Conservation (phyloP, 1,284 basidiomycete genomes). For the Paramarasmius palmivorus region DNA sequence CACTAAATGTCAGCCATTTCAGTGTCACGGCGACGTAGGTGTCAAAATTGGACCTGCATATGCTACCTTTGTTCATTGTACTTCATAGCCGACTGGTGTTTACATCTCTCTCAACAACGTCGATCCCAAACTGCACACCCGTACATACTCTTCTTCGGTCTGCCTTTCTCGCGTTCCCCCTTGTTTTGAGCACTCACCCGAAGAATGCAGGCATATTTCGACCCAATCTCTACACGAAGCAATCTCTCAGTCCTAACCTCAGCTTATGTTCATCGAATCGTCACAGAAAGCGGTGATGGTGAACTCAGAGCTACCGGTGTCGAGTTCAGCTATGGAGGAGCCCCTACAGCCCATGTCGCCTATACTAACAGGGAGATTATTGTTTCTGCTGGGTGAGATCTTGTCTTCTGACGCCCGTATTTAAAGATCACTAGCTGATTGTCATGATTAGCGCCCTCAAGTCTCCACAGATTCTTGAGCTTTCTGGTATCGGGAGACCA, state of each 20-base stretch:
- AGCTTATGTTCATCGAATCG: constrained; percentile 13
- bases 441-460: constrained; percentile 31
- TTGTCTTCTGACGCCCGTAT: neutral
- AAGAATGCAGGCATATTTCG: constrained; percentile 11
- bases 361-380: constrained; percentile 36
- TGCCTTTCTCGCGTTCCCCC: neutral
- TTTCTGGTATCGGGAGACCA: constrained; percentile 49
- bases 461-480: constrained; percentile 47
- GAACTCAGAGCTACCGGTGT: constrained; percentile 20
- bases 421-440: neutral
- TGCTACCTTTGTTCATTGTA: neutral
- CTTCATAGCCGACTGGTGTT: constrained; percentile 16
- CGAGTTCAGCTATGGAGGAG: constrained; percentile 19
- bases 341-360: constrained; percentile 7
- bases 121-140: constrained; percentile 16
- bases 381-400: constrained; percentile 36
- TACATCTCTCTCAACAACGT: constrained; percentile 14
- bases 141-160: constrained; percentile 20
- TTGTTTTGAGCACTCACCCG: neutral
- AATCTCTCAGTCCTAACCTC: constrained; percentile 17
- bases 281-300: constrained; percentile 4
- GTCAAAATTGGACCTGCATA: neutral
- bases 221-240: constrained; percentile 8
- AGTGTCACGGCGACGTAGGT: constrained; percentile 14
- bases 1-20: neutral